Conservation (phyloP, 2,329 filamentous ascomycete genomes). For the Lecanicillium sp. region DNA sequence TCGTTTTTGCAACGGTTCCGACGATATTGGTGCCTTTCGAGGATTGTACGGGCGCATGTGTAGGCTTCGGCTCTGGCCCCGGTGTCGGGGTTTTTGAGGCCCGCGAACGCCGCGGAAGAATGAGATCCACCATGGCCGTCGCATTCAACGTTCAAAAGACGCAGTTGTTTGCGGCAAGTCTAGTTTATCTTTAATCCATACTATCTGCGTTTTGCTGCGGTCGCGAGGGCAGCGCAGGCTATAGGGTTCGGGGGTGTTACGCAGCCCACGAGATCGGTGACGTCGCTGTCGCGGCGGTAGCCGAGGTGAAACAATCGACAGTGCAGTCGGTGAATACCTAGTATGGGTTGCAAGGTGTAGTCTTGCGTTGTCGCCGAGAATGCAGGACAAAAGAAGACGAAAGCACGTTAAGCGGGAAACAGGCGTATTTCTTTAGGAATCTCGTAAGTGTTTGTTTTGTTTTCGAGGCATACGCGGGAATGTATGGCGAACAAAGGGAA, state of each 20-base stretch:
- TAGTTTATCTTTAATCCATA: slow-evolving; percentile 1
- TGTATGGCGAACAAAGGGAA: not conserved
- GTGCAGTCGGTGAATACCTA: too few relatives aligned
- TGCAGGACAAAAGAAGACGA: not conserved
- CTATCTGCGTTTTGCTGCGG: not conserved
- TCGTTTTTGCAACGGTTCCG: slow-evolving; percentile 19
- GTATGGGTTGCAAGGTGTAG: too few relatives aligned
- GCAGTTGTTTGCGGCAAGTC: not conserved
- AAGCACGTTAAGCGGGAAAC: not conserved
- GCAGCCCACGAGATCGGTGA: too few relatives aligned
- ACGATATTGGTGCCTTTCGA: not conserved
- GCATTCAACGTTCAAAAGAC: not conserved
- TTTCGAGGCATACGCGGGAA: not conserved
- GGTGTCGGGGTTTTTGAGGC: slow-evolving; percentile 2
- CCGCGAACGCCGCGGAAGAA: slow-evolving; percentile 8
- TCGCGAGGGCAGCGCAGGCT: too few relatives aligned
- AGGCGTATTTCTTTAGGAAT: not conserved
- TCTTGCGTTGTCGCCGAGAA: too few relatives aligned
- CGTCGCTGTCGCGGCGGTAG: too few relatives aligned
- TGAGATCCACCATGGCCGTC: slow-evolving; percentile 7
- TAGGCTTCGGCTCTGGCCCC: not conserved
- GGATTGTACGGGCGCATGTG: not conserved
- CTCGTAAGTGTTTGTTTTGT: not conserved
- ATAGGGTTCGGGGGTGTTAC: too few relatives aligned
- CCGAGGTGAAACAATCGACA: too few relatives aligned